Percentiles rank a stretch among this genome's conserved stretches.
Evolutionary conservation across 768 basidiomycete genomes (phyloP).

Genomic region (Strobilomyces dryophilus): DNA sequence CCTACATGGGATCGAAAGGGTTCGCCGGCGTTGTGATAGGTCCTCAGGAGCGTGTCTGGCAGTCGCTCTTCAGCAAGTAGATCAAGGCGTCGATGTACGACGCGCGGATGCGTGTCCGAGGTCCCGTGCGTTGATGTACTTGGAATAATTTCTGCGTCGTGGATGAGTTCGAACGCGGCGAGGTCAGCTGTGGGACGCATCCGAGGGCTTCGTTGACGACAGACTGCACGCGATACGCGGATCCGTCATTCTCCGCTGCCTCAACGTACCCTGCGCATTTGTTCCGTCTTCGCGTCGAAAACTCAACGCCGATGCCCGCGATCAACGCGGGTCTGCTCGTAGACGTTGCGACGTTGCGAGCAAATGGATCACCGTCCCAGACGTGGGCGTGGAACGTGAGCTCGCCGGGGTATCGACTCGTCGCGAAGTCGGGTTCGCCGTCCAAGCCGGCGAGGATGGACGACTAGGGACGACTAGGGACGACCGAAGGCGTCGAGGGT

Average conservation of each 20-base stretch:
- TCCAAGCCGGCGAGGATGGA: slow-evolving; percentile 46
- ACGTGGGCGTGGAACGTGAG: slow-evolving; percentile 36
- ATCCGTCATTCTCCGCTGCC: slow-evolving; percentile 27
- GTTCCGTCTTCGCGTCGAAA: slow-evolving; percentile 54
- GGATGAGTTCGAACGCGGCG: neutral
- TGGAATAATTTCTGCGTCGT: slow-evolving; percentile 55
- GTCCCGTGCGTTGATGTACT: slow-evolving; percentile 59
- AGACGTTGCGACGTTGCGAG: slow-evolving; percentile 28
- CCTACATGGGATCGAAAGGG: slow-evolving; percentile 60
- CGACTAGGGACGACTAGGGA: slow-evolving; percentile 67
- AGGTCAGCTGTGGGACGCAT: slow-evolving; percentile 31
- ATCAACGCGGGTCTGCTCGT: slow-evolving; percentile 40
- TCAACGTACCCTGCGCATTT: slow-evolving; percentile 56
- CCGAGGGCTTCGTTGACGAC: slow-evolving; percentile 55
- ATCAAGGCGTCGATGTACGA: slow-evolving; percentile 33
- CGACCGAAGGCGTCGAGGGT: slow-evolving; percentile 46
- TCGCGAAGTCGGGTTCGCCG: slow-evolving; percentile 46
- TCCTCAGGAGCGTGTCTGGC: slow-evolving; percentile 57
- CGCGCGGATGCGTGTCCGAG: slow-evolving; percentile 34
- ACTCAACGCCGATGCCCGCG: slow-evolving; percentile 61
- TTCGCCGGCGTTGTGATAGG: slow-evolving; percentile 40
- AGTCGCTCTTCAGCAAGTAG: slow-evolving; percentile 39
- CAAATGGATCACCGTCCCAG: slow-evolving; percentile 48
- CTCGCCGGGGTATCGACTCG: slow-evolving; percentile 31
- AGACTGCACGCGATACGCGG: slow-evolving; percentile 34